Conservation (phyloP, 805 yeast genomes). For the Kluyveromyces aestuarii region DNA sequence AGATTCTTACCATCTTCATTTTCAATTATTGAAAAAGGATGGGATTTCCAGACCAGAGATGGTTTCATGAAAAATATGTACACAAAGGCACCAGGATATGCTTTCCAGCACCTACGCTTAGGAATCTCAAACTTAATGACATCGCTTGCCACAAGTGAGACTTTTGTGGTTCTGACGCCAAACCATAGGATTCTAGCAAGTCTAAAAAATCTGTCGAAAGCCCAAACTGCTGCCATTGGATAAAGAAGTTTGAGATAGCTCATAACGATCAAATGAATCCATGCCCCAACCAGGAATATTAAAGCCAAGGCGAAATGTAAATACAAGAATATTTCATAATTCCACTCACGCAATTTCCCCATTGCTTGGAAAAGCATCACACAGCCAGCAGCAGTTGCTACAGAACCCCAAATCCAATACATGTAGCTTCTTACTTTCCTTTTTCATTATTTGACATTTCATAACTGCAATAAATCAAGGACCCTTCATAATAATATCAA, state of each 20-base stretch:
- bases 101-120: constrained; percentile 24
- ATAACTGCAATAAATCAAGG: constrained; percentile 20
- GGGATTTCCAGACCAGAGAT: constrained; percentile 43
- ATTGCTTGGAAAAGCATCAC: constrained; percentile 4
- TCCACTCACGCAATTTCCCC: background rate
- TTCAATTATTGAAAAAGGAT: constrained; percentile 45
- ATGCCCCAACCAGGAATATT: constrained; percentile 2
- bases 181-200: constrained; percentile 38
- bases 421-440: background rate
- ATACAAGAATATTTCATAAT: constrained; percentile 5
- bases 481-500: constrained; percentile 19
- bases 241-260: constrained; percentile 26
- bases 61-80: constrained; percentile 40
- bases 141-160: background rate
- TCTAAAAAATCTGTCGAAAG: constrained; percentile 43
- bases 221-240: constrained; percentile 49
- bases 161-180: constrained; percentile 29
- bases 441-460: constrained; percentile 2
- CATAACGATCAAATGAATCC: constrained; percentile 1
- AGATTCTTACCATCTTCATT: constrained; percentile 29
- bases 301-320: constrained; percentile 3
- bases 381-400: constrained; percentile 4
- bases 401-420: constrained; percentile 22
- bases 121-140: background rate
- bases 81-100: constrained; percentile 36